Conservation (phyloP, 2,329 filamentous ascomycete genomes). For the Escovopsis sp. region DNA sequence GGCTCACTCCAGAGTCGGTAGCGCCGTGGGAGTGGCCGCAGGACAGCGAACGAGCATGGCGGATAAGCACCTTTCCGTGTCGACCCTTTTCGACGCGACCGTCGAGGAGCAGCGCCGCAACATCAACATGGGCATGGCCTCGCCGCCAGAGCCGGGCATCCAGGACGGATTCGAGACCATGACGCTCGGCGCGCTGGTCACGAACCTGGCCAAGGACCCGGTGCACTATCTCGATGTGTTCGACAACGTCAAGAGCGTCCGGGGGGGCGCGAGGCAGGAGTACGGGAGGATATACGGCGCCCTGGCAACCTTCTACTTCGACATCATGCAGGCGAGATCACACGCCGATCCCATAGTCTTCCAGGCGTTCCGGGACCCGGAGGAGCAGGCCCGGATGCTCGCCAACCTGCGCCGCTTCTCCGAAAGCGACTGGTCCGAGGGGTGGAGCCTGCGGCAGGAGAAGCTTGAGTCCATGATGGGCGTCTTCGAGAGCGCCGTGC, state of each 20-base stretch:
- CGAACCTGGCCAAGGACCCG: conserved; percentile 39
- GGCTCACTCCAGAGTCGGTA: neutral
- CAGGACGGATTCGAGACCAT: conserved; percentile 70
- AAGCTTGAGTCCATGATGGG: conserved; percentile 59
- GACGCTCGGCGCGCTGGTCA: conserved; percentile 32
- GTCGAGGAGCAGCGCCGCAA: conserved; percentile 46
- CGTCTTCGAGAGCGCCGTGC: conserved; percentile 79
- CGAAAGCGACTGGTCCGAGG: conserved; percentile 64
- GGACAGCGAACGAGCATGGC: conserved; percentile 8
- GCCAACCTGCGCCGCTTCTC: conserved; percentile 66
- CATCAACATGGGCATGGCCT: conserved; percentile 15
- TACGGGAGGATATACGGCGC: conserved; percentile 86
- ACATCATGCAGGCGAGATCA: conserved; percentile 55
- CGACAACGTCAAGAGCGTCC: conserved; percentile 56
- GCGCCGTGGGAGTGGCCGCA: conserved; percentile 8
- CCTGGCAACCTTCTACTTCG: conserved; percentile 74
- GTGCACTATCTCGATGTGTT: conserved; percentile 54
- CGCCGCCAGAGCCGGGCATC: conserved; percentile 11
- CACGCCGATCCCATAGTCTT: conserved; percentile 76
- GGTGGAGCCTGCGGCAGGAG: conserved; percentile 54
- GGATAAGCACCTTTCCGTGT: conserved; percentile 10
- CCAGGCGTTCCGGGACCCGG: conserved; percentile 71
- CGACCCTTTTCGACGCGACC: conserved; percentile 60
- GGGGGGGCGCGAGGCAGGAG: conserved; percentile 74
- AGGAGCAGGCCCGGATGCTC: conserved; percentile 81